Base-by-base conservation (phyloP, 73 alveolate genomes). In the Effrenium voratum region DNA sequence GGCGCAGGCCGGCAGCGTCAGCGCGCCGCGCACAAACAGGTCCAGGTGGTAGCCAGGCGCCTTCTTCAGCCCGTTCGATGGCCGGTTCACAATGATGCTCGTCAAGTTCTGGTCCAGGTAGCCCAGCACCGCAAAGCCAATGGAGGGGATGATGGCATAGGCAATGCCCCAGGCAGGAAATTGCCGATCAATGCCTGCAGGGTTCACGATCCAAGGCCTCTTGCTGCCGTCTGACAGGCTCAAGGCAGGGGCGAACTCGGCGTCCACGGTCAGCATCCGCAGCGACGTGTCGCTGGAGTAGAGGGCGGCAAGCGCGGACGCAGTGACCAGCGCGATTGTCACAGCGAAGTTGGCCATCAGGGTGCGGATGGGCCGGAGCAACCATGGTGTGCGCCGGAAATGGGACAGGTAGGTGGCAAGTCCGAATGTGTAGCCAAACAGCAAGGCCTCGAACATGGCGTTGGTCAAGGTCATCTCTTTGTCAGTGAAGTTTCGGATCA, bases 121-220 rank as follows among this genome's bases (percentile, higher is more conserved):
- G 10, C 79, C 79, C 79, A 66, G 36, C 45, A 66, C 79, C 0
- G 79, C 79, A 66, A 66, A 66, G 79, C 79, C 79, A 32, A 66
- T 41, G 22, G 84, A 46, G 26, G 84, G 84, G 26, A 73, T n/a
- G 32, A 73, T 36, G 52, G 84, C 50, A 15, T 34, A 34, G 5
- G 50, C 46, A 41, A 73, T 73, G 84, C 36, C 84, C 84, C 84
- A 73, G 49, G 50, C 50, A 8, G 84, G 84, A 50, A 73, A 73
- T 24, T n/a, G 36, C 46, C 50, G 46, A 6, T 73, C 50, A 50
- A 73, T 73, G 84, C 84, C 84, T 28, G n/a, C n/a, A 28, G 84
- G 84, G 40, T 73, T 73, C 84, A 73, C 84, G 50, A 73, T 15
- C 84, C 84, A 73, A 34, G 84, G 50, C 84, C 84, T n/a, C 50